Conservation (phyloP, 1,139 yeast genomes). For the Magnusiomyces sp. region DNA sequence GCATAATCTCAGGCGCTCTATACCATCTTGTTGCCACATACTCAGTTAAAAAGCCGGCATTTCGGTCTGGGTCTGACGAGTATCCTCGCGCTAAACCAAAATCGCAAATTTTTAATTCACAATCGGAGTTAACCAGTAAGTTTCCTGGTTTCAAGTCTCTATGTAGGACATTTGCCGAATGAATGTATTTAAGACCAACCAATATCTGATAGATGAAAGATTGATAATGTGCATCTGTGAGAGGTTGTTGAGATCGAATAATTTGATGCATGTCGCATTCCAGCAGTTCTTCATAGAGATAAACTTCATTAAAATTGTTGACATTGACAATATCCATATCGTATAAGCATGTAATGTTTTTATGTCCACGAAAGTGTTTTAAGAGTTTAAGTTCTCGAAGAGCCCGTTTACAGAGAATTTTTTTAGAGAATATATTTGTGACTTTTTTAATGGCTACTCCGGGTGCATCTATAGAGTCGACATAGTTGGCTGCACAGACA, state of each 20-base stretch:
- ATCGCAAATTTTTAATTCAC: conserved; percentile 93
- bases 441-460: conserved; percentile 86
- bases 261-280: conserved; percentile 98
- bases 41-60: conserved; percentile 88
- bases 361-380: conserved; percentile 77
- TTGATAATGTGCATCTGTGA: conserved; percentile 93
- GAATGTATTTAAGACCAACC: conserved; percentile 89
- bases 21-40: conserved; percentile 98
- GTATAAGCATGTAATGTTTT: conserved; percentile 70
- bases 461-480: conserved; percentile 49
- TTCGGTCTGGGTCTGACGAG: conserved; percentile 71
- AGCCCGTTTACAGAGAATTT: conserved; percentile 82
- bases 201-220: conserved; percentile 84
- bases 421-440: conserved; percentile 82
- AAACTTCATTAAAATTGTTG: conserved; percentile 79
- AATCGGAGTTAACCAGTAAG: conserved; percentile 85
- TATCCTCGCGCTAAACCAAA: conserved; percentile 97
- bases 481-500: conserved; percentile 85
- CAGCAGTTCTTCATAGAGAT: conserved; percentile 90
- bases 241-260: conserved; percentile 84
- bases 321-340: conserved; percentile 89
- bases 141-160: conserved; percentile 94
- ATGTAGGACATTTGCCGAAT: conserved; percentile 91
- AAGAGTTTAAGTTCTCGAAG: conserved; percentile 78
- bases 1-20: conserved; percentile 95